A percentile compares a stretch with the other conserved stretches of the same genome.
Conservation (phyloP, 768 basidiomycete genomes). For the Zangia roseola region DNA sequence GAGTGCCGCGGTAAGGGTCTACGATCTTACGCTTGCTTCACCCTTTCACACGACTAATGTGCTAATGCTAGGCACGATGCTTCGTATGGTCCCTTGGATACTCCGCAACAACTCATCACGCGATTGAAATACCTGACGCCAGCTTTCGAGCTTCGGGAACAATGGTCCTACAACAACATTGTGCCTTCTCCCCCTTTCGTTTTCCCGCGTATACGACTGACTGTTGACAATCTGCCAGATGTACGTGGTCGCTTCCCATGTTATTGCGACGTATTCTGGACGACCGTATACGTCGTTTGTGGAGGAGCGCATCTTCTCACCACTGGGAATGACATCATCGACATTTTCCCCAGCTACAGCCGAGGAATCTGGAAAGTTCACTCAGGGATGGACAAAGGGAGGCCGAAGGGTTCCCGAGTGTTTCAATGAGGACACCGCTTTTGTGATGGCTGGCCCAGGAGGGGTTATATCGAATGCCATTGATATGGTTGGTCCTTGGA, state of each 20-base stretch:
- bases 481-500: slow-evolving; percentile 39
- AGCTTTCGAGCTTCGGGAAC: slow-evolving; percentile 35
- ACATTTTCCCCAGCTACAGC: slow-evolving; percentile 40
- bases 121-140: slow-evolving; percentile 32
- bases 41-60: neutral
- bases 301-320: slow-evolving; percentile 39
- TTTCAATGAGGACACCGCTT: slow-evolving; percentile 25
- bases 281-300: slow-evolving; percentile 40
- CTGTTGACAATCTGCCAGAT: slow-evolving; percentile 27
- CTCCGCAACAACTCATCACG: slow-evolving; percentile 18
- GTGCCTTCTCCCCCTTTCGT: slow-evolving; percentile 12
- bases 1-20: slow-evolving; percentile 34
- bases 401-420: slow-evolving; percentile 35
- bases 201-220: neutral
- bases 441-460: slow-evolving; percentile 37
- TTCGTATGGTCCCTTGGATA: slow-evolving; percentile 30
- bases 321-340: slow-evolving; percentile 40
- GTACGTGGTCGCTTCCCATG: slow-evolving; percentile 35
- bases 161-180: slow-evolving; percentile 39
- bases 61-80: slow-evolving; percentile 33
- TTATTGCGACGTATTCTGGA: slow-evolving; percentile 35
- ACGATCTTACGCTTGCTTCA: neutral
- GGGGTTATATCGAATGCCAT: slow-evolving; percentile 42
- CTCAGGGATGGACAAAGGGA: slow-evolving; percentile 32
- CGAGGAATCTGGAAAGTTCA: slow-evolving; percentile 28